Base-by-base conservation (phyloP, 306 rosid genomes). In the Trichosanthes cucumerina region DNA sequence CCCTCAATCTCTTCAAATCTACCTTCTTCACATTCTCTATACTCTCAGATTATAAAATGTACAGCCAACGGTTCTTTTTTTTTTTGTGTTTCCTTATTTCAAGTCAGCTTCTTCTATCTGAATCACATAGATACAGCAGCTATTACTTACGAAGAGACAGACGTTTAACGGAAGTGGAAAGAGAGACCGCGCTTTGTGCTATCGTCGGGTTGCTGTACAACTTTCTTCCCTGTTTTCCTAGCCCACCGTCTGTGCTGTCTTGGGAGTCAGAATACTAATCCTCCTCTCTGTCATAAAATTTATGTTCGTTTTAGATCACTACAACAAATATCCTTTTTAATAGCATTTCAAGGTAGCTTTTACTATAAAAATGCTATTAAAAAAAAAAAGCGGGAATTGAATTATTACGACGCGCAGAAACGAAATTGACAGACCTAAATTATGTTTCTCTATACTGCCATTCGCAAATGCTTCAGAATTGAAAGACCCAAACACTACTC, bases 171-270 rank as follows among this genome's bases (percentile, higher is more conserved):
- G 65, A 85, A 49, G 84, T 78, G 39, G 70, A 65, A 79, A 76
- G 64, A 82, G 84, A 80, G 38, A 65, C 82, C 54, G 83, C 72
- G 80, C 89, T 82, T 54, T 82, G 66, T 68, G 81, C 81, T 82
- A 83, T 85, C 86, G 86, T 88, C 84, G 53, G 89, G 84, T 82
- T 86, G 91, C 89, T 86, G 88, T 88, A 82, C 81, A 80, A 83
- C 86, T 78, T 82, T 69, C 85, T 79, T 81, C 80, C 78, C 26
- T 49, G 47, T 12, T 75, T 79, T 80, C 75, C 80, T 88, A 88
- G 34, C 84, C 87, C 79, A 78, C 87, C 81, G 70, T 58, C 60
- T 47, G 47, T 0, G 86, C 83, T 4, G 83, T 81, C 76, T 88
- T 87, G 0, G 85, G 88, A 79, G 86, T 54, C 88, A 88, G 80